A percentile compares a stretch with the other conserved stretches of the same genome.
These are phyloP conservation scores for Aquilaria agallochum DNA, from an alignment of 441 rosid genomes.

Conservation along the genomic window DNA sequence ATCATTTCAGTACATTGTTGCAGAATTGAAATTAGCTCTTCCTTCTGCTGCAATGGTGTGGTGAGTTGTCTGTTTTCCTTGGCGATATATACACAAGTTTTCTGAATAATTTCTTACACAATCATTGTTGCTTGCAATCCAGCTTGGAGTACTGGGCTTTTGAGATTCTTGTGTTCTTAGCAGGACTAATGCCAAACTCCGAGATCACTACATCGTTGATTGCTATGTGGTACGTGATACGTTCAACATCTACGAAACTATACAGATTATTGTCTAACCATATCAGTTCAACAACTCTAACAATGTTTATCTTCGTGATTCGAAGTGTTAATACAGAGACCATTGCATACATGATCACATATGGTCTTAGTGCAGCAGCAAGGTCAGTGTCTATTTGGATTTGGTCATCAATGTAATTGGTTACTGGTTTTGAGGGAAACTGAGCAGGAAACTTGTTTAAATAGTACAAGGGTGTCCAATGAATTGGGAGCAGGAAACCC, in stretches of 20 bases:
- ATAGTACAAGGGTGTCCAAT: constrained; percentile 72
- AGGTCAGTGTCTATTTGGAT: constrained; percentile 34
- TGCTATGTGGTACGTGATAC: constrained; percentile 56
- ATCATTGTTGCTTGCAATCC: constrained; percentile 2
- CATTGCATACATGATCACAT: constrained; percentile 49
- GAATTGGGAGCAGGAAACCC: constrained; percentile 69
- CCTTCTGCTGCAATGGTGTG: constrained; percentile 83
- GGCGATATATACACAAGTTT: too few species aligned
- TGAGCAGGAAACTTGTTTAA: neutral
- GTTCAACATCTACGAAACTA: neutral
- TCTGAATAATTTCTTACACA: too few species aligned
- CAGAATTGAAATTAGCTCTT: constrained; percentile 47
- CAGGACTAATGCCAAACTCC: constrained; percentile 65
- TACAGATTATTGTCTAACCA: neutral
- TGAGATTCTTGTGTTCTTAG: constrained; percentile 65
- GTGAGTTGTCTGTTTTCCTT: constrained; percentile 24
- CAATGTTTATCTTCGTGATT: neutral
- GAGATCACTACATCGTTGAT: constrained; percentile 56
- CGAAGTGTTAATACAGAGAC: constrained; percentile 55
- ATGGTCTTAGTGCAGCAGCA: constrained; percentile 65
- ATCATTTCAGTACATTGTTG: constrained; percentile 28
- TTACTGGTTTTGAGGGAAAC: neutral
- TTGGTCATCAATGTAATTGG: neutral
- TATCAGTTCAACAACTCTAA: neutral
- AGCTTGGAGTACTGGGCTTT: constrained; percentile 83